Evolutionary conservation across 2,329 filamentous ascomycete genomes (phyloP), one percentile per base, ranked within the genome.

Genomic region (Aspergillus flavus): DNA sequence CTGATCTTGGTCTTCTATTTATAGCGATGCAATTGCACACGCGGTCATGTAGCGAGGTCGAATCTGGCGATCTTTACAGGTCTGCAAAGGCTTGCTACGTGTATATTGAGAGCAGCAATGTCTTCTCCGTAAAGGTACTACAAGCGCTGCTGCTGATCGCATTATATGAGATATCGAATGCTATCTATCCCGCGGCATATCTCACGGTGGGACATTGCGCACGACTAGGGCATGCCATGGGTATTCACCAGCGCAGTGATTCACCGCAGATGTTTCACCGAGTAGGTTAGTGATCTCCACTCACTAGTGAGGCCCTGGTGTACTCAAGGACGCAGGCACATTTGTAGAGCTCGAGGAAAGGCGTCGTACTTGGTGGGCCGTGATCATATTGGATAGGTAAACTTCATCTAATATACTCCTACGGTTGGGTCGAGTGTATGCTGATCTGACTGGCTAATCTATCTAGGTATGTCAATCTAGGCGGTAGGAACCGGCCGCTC

Each of bases 151-250:
- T 54, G 7, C 5, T 54, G 30, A 57, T 57, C 23, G 36, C 55
- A 30, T n/a, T 57, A 19, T 57, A 43, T 32, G 55, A 57, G 55
- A 57, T 57, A 21, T 34, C 36, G 2, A 21, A 46, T 34, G 39
- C 55, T 16, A 46, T 57, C 21, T 30, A 57, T 26, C 55, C 55
- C 5, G 39, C 55, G 28, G 55, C 55, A 7, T 57, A 57, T 57
- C 28, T 57, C 2, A 57, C 55, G 12, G 55, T 57, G 19, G 55
- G 55, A 32, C 23, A 32, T 45, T 57, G 55, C 11, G 55, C 55
- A n/a, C 39, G 55, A 11, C 41, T 43, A 2, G 55, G 55, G 4
- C 36, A 43, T 39, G 55, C 39, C 16, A 43, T 57, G 55, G 55
- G 55, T 2, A 3, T 54, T 9, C 52, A 54, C 23, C 46, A 52